Percentiles rank a stretch among this genome's conserved stretches.
phyloP scores from a whole-genome alignment of 192 early-diverging fungal species.

The Podila clonocystis region DNA sequence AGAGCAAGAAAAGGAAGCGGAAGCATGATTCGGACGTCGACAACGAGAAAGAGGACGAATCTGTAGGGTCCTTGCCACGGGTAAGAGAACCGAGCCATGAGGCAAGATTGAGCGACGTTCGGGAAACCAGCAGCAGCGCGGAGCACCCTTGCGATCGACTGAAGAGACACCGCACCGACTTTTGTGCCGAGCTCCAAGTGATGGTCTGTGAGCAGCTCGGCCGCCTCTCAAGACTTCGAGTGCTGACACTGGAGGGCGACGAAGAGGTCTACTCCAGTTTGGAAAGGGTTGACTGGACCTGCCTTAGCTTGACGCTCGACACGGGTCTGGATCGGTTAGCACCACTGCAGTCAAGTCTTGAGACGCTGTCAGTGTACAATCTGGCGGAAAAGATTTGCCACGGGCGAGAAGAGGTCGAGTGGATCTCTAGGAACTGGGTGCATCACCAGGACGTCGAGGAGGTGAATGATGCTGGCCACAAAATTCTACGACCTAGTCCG shows the following conservation, averaged over 20 bases:
- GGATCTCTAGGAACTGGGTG: not conserved
- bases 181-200: not conserved
- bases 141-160: not conserved
- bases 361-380: not conserved
- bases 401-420: not conserved
- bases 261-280: not conserved
- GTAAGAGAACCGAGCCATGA: not conserved
- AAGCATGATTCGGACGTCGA: not conserved
- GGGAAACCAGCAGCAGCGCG: not conserved
- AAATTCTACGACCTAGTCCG: not conserved
- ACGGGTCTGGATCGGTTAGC: not conserved
- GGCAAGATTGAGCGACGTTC: not conserved
- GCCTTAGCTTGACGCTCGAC: not conserved
- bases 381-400: not conserved
- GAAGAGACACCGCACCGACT: not conserved
- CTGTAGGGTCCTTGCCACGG: not conserved
- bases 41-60: not conserved
- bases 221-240: not conserved
- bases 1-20: not conserved
- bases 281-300: not conserved
- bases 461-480: too few relatives aligned
- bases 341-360: not conserved
- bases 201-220: constrained; percentile 1
- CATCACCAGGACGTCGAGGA: not conserved
- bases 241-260: not conserved